Percentiles rank a stretch among this genome's conserved stretches.
These are phyloP conservation scores for Mercurialis annua DNA, from an alignment of 345 rosid genomes.

Conservation along the genomic window DNA sequence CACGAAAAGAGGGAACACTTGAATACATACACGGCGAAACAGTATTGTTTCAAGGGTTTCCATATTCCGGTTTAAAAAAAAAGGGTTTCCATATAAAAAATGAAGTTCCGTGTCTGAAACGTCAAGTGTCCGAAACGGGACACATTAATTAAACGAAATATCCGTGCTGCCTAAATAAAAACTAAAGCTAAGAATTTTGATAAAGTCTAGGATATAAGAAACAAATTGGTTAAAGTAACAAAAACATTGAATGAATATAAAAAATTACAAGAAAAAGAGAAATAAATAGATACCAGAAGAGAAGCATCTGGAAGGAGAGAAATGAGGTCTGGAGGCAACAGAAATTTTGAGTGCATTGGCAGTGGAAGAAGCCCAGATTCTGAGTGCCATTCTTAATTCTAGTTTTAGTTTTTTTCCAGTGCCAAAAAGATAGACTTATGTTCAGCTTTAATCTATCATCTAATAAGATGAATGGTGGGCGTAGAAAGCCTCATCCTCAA, in stretches of 20 bases:
- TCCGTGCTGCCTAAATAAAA: too few species aligned
- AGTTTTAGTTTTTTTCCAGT: constrained; percentile 14
- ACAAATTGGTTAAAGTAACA: too few species aligned
- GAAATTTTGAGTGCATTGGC: constrained; percentile 81
- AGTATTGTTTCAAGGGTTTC: too few species aligned
- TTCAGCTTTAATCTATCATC: constrained; percentile 43
- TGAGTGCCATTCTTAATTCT: constrained; percentile 55
- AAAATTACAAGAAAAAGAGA: background rate
- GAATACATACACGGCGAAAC: too few species aligned
- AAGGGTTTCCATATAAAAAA: too few species aligned
- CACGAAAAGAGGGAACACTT: too few species aligned
- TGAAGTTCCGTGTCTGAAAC: too few species aligned
- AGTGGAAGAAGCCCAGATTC: constrained; percentile 96
- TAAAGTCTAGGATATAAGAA: background rate
- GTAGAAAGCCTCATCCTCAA: constrained; percentile 65
- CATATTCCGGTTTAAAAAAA: too few species aligned
- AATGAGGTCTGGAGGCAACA: constrained; percentile 39
- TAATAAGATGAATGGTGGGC: constrained; percentile 74
- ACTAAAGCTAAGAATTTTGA: background rate
- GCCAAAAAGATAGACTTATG: constrained; percentile 9
- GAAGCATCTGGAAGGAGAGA: constrained; percentile 72
- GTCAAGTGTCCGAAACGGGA: too few species aligned
- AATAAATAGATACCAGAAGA: constrained; percentile 45
- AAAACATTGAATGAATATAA: background rate
- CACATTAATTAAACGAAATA: too few species aligned